Conservation (phyloP, 441 rosid genomes). For the Dalechampia spathulata region DNA sequence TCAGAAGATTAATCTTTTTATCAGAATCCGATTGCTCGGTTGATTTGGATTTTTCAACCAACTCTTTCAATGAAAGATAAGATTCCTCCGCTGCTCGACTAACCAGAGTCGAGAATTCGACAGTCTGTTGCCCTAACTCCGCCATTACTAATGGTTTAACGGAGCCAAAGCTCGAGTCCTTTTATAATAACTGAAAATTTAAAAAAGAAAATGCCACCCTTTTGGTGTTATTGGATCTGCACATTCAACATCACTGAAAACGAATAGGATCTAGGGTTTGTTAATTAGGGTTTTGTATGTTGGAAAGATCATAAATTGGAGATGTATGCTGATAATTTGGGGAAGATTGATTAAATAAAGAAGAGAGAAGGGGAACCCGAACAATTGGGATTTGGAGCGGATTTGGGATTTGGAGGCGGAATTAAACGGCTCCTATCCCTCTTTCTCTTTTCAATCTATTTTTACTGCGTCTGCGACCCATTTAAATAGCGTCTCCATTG, state of each 20-base stretch:
- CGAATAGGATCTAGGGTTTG: slow-evolving; percentile 9
- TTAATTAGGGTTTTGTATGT: not conserved
- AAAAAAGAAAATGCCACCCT: not conserved
- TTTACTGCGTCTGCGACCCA: too few relatives aligned
- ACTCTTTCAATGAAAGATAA: slow-evolving; percentile 64
- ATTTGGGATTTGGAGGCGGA: not conserved
- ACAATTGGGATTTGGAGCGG: too few relatives aligned
- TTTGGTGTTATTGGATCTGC: slow-evolving; percentile 4
- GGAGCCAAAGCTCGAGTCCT: slow-evolving; percentile 2
- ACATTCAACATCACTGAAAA: not conserved
- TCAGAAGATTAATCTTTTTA: slow-evolving; percentile 76
- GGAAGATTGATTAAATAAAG: not conserved
- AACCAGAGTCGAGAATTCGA: slow-evolving; percentile 72
- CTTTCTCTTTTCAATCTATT: too few relatives aligned
- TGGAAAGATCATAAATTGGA: too few relatives aligned
- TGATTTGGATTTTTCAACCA: slow-evolving; percentile 72
- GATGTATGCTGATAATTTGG: too few relatives aligned
- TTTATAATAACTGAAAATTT: not conserved
- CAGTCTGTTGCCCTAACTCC: slow-evolving; percentile 88
- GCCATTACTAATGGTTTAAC: slow-evolving; percentile 32
- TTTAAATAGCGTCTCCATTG: too few relatives aligned
- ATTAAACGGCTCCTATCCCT: too few relatives aligned
- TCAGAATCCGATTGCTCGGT: slow-evolving; percentile 70
- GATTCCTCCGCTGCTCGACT: slow-evolving; percentile 86
- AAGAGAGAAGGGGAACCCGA: too few relatives aligned